phyloP scores from a whole-genome alignment of 306 rosid species.

The Prunus mongolica region DNA sequence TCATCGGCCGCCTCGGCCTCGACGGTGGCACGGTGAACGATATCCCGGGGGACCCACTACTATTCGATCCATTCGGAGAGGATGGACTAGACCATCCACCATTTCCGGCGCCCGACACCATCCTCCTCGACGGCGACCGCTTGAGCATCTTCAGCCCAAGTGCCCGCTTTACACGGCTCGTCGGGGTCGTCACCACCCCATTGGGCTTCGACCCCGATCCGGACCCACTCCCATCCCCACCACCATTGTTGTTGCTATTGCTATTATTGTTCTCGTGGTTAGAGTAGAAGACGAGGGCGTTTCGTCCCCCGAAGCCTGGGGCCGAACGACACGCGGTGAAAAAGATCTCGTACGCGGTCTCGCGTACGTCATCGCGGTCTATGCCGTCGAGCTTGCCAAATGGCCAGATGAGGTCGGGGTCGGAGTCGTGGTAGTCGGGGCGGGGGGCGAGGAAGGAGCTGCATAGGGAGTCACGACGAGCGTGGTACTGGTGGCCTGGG shows the following conservation, averaged over 20 bases:
- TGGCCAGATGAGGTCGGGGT: constrained; percentile 49
- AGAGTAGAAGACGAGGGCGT: constrained; percentile 47
- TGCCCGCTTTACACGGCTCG: constrained; percentile 67
- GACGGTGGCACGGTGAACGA: constrained; percentile 28
- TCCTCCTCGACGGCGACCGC: constrained; percentile 85
- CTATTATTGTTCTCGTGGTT: constrained; percentile 4
- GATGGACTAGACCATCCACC: constrained; percentile 45
- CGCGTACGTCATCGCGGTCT: constrained; percentile 54
- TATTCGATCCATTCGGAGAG: constrained; percentile 30
- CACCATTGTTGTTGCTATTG: neutral
- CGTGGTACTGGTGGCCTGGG: constrained; percentile 38
- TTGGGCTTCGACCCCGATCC: constrained; percentile 19
- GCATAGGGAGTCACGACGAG: constrained; percentile 63
- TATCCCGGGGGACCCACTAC: constrained; percentile 27
- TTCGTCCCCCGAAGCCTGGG: constrained; percentile 74
- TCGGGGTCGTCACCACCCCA: constrained; percentile 68
- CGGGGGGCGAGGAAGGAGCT: constrained; percentile 34
- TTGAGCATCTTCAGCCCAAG: constrained; percentile 82
- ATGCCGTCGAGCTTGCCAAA: constrained; percentile 48
- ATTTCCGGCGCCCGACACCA: constrained; percentile 38
- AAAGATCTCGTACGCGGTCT: constrained; percentile 85
- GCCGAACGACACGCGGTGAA: constrained; percentile 84
- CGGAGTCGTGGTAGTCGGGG: constrained; percentile 29
- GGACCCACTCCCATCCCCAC: constrained; percentile 8
- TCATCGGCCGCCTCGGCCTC: constrained; percentile 87